A percentile compares a stretch with the other conserved stretches of the same genome.
Conservation (phyloP, 192 early-diverging fungal genomes). For the Entomortierella parvispora region DNA sequence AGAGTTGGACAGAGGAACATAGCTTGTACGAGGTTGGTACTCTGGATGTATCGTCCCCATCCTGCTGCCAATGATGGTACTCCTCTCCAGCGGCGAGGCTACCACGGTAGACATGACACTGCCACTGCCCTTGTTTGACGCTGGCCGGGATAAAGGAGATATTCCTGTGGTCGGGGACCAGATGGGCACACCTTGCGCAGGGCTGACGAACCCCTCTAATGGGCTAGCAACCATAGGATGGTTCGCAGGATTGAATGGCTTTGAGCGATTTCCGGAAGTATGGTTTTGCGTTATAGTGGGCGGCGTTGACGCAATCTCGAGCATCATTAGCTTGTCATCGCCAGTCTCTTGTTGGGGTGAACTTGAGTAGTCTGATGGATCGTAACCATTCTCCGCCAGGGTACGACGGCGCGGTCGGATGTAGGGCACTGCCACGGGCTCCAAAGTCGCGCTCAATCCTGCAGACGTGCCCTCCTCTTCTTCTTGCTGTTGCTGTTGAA, state of each 20-base stretch:
- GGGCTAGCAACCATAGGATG: slow-evolving; percentile 9
- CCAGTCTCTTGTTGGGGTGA: not conserved
- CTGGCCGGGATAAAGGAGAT: not conserved
- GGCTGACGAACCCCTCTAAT: slow-evolving; percentile 3
- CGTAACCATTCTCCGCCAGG: slow-evolving; percentile 22
- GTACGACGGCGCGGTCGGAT: slow-evolving; percentile 22
- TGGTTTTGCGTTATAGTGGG: not conserved
- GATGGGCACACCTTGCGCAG: not conserved
- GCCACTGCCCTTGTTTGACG: no score
- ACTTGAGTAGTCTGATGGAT: not conserved
- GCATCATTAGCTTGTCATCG: slow-evolving; percentile 9
- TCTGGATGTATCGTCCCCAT: slow-evolving; percentile 37
- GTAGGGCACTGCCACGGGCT: not conserved
- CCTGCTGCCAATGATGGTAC: slow-evolving; percentile 24
- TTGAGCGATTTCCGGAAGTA: not conserved
- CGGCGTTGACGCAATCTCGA: slow-evolving; percentile 5
- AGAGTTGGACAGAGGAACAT: slow-evolving; percentile 5
- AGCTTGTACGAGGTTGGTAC: slow-evolving; percentile 24
- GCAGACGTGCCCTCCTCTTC: slow-evolving; percentile 32
- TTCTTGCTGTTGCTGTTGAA: slow-evolving; percentile 33
- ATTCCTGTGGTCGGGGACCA: not conserved
- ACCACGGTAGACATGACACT: slow-evolving; percentile 7
- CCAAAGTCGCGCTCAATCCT: slow-evolving; percentile 27
- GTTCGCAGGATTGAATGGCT: not conserved
- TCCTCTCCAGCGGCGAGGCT: slow-evolving; percentile 28